phyloP scores from a whole-genome alignment of 345 rosid species.

The Erodium maritimum region DNA sequence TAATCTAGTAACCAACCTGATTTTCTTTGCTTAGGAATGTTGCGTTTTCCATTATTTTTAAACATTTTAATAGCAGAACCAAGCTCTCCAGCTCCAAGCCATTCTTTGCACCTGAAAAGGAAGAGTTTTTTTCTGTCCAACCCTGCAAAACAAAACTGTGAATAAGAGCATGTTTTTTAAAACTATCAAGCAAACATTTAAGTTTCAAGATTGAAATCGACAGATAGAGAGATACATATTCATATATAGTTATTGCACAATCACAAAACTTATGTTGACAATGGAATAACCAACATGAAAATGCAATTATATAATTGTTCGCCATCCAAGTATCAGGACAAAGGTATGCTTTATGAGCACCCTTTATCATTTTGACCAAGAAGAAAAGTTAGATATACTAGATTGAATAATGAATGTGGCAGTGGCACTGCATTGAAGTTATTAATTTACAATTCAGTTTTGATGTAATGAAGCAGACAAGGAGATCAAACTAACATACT shows the following conservation, averaged over 20 bases:
- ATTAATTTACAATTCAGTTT: neutral
- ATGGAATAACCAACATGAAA: too few species aligned
- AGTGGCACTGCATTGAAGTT: too few species aligned
- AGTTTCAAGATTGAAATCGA: neutral
- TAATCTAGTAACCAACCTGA: constrained; percentile 41
- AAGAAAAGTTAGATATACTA: too few species aligned
- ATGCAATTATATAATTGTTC: too few species aligned
- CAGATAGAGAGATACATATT: too few species aligned
- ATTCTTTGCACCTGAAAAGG: constrained; percentile 32
- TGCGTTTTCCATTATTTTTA: constrained; percentile 96
- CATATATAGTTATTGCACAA: too few species aligned
- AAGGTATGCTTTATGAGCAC: too few species aligned
- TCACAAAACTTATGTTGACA: too few species aligned
- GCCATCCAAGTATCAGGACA: too few species aligned
- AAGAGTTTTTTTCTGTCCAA: constrained; percentile 21
- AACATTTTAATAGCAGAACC: constrained; percentile 57
- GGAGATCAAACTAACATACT: constrained; percentile 29
- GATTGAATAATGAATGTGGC: too few species aligned
- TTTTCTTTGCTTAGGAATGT: constrained; percentile 78
- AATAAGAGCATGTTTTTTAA: constrained; percentile 1
- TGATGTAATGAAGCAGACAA: constrained; percentile 14
- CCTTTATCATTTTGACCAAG: too few species aligned
- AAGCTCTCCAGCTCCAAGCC: constrained; percentile 32
- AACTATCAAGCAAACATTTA: neutral
- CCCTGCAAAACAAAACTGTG: constrained; percentile 29